phyloP scores from a whole-genome alignment of 768 basidiomycete genomes.

The Rhizopogon vulgaris region DNA sequence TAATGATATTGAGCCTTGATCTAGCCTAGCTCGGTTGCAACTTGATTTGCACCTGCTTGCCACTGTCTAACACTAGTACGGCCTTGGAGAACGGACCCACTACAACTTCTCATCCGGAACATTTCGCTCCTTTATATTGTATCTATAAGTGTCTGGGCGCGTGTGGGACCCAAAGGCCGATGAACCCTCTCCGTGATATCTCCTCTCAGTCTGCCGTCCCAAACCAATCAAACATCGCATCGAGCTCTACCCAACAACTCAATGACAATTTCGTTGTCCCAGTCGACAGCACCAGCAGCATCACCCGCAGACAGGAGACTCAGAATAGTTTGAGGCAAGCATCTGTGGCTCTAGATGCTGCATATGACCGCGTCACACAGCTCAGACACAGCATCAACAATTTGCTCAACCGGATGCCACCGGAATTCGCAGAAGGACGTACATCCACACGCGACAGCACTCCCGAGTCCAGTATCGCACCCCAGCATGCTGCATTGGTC shows the following conservation, averaged over 20 bases:
- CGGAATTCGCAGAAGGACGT: conserved; percentile 17
- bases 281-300: neutral
- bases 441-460: conserved; percentile 6
- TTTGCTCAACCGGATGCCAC: conserved; percentile 34
- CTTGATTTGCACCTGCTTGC: neutral
- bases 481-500: conserved; percentile 24
- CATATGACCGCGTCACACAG: conserved; percentile 49
- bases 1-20: no score
- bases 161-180: neutral
- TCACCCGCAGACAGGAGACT: conserved; percentile 14
- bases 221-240: neutral
- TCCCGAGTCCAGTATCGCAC: conserved; percentile 21
- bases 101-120: neutral
- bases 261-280: neutral
- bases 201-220: conserved; percentile 1
- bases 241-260: neutral
- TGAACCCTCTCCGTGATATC: neutral
- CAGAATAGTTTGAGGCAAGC: conserved; percentile 41
- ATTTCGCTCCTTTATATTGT: neutral
- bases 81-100: neutral
- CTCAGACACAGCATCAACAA: conserved; percentile 46
- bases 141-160: neutral
- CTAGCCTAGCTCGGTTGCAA: neutral
- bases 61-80: neutral
- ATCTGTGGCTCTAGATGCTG: conserved; percentile 48